Evolutionary conservation across 192 early-diverging fungal genomes (phyloP), one percentile per base, ranked within the genome.

Genomic region (Mortierella claussenii): DNA sequence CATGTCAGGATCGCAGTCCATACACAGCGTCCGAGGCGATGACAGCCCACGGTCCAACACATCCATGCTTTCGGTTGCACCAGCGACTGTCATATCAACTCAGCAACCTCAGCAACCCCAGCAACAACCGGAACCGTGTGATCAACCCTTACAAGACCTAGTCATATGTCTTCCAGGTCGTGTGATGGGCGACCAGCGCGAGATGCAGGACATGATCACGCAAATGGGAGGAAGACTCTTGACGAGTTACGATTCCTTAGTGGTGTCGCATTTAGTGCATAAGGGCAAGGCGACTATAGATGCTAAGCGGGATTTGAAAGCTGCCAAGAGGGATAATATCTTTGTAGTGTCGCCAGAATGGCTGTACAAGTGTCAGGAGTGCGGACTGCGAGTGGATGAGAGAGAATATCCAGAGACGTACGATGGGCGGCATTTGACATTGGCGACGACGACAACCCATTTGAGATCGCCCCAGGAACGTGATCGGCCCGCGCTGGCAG

Each of bases 291-390:
- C 59, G 5, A 60, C 64, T 0, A 21, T 17, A 13, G 45, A 45
- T 0, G 59, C 55, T 3, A 34, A 46, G 18, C 50, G 49, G 51
- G 73, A 76, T 26, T 28, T 67, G 12, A 45, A 55, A 24, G 20
- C 33, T 0, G 63, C 73, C 21, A 65, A 66, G 23, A 20, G 47
- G 13, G 36, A 62, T n/a, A 31, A 49, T 0, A 26, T 49, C 4
- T 43, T 32, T 32, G 46, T 62, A 5, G 64, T 76, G 0, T 54
- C 58, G 0, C 73, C 73, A 0, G 46, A 36, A 2, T 76, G 73
- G 73, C 52, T 76, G 12, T 61, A 67, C 24, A 58, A 47, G 15
- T 62, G 64, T 21, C 36, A 51, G 26, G 64, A 67, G 30, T 61
- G 58, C 11, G 46, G 64, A 31, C 31, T 71, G 7, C 59, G 69